Percentiles rank a stretch among this genome's conserved stretches.
phyloP scores from a whole-genome alignment of 202 grass and related monocot genomes.

The Panicum hallii region DNA sequence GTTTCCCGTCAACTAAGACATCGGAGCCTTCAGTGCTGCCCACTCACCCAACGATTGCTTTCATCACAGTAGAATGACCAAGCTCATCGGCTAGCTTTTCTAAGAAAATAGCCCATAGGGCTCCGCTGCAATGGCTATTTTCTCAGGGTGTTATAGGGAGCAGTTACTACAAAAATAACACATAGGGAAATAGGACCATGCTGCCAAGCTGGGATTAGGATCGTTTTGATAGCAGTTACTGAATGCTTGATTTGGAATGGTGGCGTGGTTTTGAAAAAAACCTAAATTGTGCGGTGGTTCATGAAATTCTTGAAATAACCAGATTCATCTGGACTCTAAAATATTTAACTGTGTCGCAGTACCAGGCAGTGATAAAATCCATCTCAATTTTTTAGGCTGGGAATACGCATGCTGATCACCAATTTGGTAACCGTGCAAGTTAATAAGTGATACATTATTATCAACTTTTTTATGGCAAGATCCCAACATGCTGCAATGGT shows the following conservation, averaged over 20 bases:
- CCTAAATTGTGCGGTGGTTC: not conserved
- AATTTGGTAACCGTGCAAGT: not conserved
- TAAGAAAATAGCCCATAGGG: not conserved
- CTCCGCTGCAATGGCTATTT: not conserved
- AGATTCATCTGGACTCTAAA: constrained; percentile 12
- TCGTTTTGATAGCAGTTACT: not conserved
- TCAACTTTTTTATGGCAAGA: constrained; percentile 24
- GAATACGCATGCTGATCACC: not conserved
- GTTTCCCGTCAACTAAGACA: not conserved
- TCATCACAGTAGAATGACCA: not conserved
- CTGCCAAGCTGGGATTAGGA: not conserved
- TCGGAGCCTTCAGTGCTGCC: not conserved
- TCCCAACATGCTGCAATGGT: not conserved
- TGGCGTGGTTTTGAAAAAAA: not conserved
- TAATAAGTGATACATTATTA: constrained; percentile 26
- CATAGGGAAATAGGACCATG: not conserved
- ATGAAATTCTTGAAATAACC: not conserved
- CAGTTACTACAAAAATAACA: not conserved
- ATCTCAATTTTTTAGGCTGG: not conserved
- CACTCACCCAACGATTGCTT: not conserved
- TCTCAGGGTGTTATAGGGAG: not conserved
- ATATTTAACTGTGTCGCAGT: constrained; percentile 6
- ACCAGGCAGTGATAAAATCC: not conserved
- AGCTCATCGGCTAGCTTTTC: not conserved
- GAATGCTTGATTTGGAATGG: not conserved